phyloP scores from a whole-genome alignment of 2,329 filamentous ascomycete species.

The Cercospora sp. region DNA sequence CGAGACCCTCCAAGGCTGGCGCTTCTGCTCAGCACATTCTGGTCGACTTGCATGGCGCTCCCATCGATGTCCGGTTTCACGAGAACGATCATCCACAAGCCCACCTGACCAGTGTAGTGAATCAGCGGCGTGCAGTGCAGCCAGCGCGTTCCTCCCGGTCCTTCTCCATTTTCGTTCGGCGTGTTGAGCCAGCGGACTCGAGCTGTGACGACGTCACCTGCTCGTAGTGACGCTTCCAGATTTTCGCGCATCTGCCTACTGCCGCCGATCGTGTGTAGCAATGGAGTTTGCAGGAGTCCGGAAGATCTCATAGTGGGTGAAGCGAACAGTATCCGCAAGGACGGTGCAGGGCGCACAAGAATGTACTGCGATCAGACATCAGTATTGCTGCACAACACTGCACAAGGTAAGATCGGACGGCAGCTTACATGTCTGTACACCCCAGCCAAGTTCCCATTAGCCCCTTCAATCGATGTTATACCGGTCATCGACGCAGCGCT shows the following conservation, averaged over 20 bases:
- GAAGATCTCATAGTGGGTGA: constrained; percentile 17
- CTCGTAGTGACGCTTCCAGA: constrained; percentile 8
- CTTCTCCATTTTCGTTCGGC: constrained; percentile 17
- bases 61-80: constrained; percentile 18
- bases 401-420: background rate
- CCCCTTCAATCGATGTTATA: background rate
- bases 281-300: constrained; percentile 17
- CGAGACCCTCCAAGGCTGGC: background rate
- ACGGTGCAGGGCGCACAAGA: constrained; percentile 17
- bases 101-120: constrained; percentile 52
- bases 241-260: constrained; percentile 21
- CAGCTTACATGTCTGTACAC: constrained; percentile 22
- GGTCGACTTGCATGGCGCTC: background rate
- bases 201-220: constrained; percentile 16
- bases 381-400: background rate
- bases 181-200: constrained; percentile 17
- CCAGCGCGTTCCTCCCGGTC: constrained; percentile 8
- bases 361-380: constrained; percentile 10
- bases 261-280: constrained; percentile 18
- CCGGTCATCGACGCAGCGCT: background rate
- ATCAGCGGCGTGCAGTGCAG: constrained; percentile 20
- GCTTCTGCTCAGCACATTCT: background rate
- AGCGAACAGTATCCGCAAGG: constrained; percentile 18
- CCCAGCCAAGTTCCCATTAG: constrained; percentile 15
- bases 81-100: constrained; percentile 26